These are phyloP conservation scores for Nothophytophthora sp. DNA, from an alignment of 352 stramenopile genomes.

Conservation along the genomic window DNA sequence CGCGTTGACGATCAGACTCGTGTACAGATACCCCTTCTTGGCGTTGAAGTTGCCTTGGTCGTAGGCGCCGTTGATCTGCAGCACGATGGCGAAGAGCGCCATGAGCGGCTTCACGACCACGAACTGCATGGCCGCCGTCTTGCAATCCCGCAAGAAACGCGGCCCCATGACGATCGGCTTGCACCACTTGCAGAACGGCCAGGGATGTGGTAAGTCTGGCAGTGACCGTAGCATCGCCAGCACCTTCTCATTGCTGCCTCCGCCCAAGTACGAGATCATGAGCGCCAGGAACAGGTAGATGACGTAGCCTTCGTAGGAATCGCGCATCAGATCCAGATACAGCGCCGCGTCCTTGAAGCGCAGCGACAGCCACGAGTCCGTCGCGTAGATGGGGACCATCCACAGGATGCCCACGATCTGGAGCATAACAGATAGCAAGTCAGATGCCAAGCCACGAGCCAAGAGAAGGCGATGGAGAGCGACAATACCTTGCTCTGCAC, in stretches of 20 bases:
- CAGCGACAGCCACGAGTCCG: conserved; percentile 90
- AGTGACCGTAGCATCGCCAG: conserved; percentile 89
- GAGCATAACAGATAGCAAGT: too few species aligned
- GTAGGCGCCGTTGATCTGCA: conserved; percentile 85
- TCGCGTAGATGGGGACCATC: conserved; percentile 94
- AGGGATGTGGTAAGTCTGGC: conserved; percentile 75
- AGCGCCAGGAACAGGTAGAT: conserved; percentile 96
- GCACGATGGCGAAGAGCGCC: conserved; percentile 88
- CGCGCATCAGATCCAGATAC: conserved; percentile 89
- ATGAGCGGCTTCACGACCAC: conserved; percentile 90
- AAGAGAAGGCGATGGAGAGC: too few species aligned
- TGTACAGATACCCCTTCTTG: conserved; percentile 84
- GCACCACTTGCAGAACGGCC: conserved; percentile 90
- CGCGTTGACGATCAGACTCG: conserved; percentile 89
- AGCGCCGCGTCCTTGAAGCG: conserved; percentile 91
- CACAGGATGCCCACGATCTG: conserved; percentile 94
- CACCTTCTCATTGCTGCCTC: conserved; percentile 77
- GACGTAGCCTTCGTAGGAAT: conserved; percentile 94
- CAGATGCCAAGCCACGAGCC: too few species aligned
- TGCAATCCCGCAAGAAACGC: conserved; percentile 93
- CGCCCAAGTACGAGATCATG: conserved; percentile 88
- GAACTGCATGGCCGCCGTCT: conserved; percentile 93
- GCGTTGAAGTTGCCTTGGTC: conserved; percentile 90
- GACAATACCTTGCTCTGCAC: conserved; percentile 93
- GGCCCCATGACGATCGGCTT: conserved; percentile 90